Base-by-base conservation (phyloP, 352 stramenopile species). In the Peronospora belbahrii region DNA sequence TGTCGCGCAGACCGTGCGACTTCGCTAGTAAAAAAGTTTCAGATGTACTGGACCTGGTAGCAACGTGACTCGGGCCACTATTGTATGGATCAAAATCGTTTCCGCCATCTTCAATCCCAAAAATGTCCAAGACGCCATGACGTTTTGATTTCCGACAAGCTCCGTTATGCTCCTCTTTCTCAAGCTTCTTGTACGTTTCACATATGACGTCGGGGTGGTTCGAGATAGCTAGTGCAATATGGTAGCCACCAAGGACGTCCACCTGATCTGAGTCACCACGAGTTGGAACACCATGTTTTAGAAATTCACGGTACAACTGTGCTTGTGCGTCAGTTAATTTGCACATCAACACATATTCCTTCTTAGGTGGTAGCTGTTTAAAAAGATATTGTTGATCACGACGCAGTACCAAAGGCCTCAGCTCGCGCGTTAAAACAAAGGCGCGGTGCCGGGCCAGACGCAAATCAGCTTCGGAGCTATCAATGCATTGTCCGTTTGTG, bases 201-300 rank as follows among this genome's bases (percentile, higher is more conserved):
- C 62, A 59, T 2, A 94, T 62, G 24, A 91, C 80, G 40, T 95
- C 84, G 6, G 85, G 85, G 32, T 95, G 85, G 33, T 95, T 95
- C 1, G 85, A 85, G 38, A 95, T 95, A 22, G 81, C 70, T 10
- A 94, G 55, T 19, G 82, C 85, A 33, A 93, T 87, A 48, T 95
- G 85, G 47, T 91, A 95, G 0, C 81, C 82, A 6, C 78, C 79
- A 3, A 95, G 65, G 2, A 94, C 71, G 52, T 92, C 83, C 8
- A 87, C 55, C n/a, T 61, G 56, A 4, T 44, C 32, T 20, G 79
- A 77, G 18, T 58, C 46, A 20, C 72, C 70, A n/a, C 72, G 65
- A 37, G 53, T 83, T 0, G 79, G 79, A 8, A 90, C 76, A 5
- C 79, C 79, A 48, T 55, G 30, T 19, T 78, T 22, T 5, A 91